Conservation (phyloP, 345 rosid genomes). For the Bruguiera gymnorhiza region DNA sequence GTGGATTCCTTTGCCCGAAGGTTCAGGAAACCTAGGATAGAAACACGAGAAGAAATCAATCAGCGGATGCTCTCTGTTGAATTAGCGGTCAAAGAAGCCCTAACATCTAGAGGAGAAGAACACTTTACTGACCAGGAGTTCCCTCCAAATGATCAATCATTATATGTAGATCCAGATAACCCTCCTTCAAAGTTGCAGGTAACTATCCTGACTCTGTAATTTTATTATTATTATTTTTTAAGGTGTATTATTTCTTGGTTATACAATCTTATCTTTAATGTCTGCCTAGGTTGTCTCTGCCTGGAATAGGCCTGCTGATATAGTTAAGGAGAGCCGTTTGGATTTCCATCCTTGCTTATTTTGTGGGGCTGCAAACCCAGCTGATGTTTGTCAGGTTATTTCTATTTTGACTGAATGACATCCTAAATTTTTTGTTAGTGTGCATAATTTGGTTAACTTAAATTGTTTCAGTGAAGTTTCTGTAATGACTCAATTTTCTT, state of each 20-base stretch:
- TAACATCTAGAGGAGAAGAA: slow-evolving; percentile 76
- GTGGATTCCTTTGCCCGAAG: slow-evolving; percentile 90
- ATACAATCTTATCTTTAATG: slow-evolving; percentile 24
- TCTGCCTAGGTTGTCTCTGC: slow-evolving; percentile 80
- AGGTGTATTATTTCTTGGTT: slow-evolving; percentile 6
- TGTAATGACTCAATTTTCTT: slow-evolving; percentile 12
- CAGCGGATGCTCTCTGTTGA: slow-evolving; percentile 97
- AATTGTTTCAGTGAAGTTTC: slow-evolving; percentile 13
- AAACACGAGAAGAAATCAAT: slow-evolving; percentile 89
- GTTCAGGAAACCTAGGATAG: slow-evolving; percentile 90
- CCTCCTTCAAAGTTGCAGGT: slow-evolving; percentile 95
- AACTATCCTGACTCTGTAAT: slow-evolving; percentile 18
- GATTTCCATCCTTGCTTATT: slow-evolving; percentile 80
- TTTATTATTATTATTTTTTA: slow-evolving; percentile 4
- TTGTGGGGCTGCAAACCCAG: slow-evolving; percentile 88
- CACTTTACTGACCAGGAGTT: slow-evolving; percentile 96
- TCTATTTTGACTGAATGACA: slow-evolving; percentile 11
- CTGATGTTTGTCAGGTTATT: slow-evolving; percentile 99
- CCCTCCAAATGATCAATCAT: slow-evolving; percentile 91
- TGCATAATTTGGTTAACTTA: slow-evolving; percentile 15
- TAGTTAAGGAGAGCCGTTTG: slow-evolving; percentile 56
- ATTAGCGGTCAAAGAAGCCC: slow-evolving; percentile 96
- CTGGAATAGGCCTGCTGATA: slow-evolving; percentile 95
- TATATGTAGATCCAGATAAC: slow-evolving; percentile 72
- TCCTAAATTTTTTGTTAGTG: slow-evolving; percentile 6